Evolutionary conservation across 139 green algal species (phyloP), one percentile per base, ranked within the genome.

Genomic region (Chlorella sp.): DNA sequence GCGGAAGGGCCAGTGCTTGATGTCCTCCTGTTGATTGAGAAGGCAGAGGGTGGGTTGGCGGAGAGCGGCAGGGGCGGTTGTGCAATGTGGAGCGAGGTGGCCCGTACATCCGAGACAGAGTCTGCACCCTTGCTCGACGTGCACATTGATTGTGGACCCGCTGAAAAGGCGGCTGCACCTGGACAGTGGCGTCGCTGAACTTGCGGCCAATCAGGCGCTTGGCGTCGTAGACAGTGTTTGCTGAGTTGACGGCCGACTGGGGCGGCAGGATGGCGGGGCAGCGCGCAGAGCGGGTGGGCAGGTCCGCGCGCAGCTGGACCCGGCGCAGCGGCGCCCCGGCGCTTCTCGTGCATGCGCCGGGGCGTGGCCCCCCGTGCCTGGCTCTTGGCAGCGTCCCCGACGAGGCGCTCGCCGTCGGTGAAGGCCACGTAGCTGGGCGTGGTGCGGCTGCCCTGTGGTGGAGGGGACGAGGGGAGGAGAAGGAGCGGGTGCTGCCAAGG

Each of bases 341-440:
- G 14, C 46, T 17, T 17, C 46, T 55, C 46, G 14, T 55, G 14
- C 46, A 27, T 17, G 29, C 33, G 60, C 17, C 27, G 27, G 7
- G 29, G 8, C 45, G 31, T 74, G 67, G 19, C 11, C 8, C 15
- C 29, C 36, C 60, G 56, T 25, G 94, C 93, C 87, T 98, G 95
- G 86, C 98, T 99, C 91, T 99, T 99, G 29, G 95, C 93, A 64
- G 92, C 91, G 87, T 97, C 93, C 31, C 93, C 95, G 35, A 99
- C 96, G 6, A 98, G 87, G 31, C 95, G 88, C 86, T 98, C 95
- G 14, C 83, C 93, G 78, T 98, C 95, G 7, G 95, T 98, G 87
- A 98, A 98, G 42, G 90, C 95, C 3, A 98, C 95, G 50, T 90
- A 90, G 2, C 62, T 80, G 42, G 85, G 85, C 5, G 85, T 90